Evolutionary conservation across 2,329 filamentous ascomycete genomes (phyloP).

Genomic region (Pseudocercospora eumusae): DNA sequence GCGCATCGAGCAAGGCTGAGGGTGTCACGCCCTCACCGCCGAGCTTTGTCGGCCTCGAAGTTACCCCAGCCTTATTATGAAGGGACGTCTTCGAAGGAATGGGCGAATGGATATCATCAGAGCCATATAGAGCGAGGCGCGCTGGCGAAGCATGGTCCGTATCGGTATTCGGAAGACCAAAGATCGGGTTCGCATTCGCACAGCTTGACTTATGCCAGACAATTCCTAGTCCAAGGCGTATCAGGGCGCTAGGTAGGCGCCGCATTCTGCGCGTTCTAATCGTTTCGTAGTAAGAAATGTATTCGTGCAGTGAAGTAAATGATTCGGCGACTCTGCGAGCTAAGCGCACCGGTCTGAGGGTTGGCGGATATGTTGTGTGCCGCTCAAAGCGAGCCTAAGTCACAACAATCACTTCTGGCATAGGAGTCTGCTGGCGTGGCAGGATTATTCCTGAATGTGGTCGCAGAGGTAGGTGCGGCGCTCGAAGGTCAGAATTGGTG

Average conservation of each 20-base stretch:
- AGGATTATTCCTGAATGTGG: neutral
- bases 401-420: neutral
- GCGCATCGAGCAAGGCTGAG: neutral
- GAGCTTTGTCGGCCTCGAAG: neutral
- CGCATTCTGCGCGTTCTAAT: neutral
- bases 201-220: neutral
- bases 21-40: neutral
- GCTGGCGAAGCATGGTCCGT: neutral
- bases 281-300: neutral
- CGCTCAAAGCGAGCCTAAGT: neutral
- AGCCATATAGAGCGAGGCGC: neutral
- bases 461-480: neutral
- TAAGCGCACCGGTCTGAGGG: neutral
- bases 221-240: neutral
- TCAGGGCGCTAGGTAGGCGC: neutral
- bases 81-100: neutral
- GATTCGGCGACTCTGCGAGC: neutral
- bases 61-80: neutral
- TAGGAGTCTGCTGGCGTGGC: neutral
- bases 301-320: neutral
- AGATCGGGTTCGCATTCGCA: neutral
- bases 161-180: neutral
- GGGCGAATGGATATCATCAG: slow-evolving; percentile 3
- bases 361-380: neutral
- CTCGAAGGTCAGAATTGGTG: neutral